Conservation (phyloP, 257 asterid genomes). For the Scutellaria minor region DNA sequence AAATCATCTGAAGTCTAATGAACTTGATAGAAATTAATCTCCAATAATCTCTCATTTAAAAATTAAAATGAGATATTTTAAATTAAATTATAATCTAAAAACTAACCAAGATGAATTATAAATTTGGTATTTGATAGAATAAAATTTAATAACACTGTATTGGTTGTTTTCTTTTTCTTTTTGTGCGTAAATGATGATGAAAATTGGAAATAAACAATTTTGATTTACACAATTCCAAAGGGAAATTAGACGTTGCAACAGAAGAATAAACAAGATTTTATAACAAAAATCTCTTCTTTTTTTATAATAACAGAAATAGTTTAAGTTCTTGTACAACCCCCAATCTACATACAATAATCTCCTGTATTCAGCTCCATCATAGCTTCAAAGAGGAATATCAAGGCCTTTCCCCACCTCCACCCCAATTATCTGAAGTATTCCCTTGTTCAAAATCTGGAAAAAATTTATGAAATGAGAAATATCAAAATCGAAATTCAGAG, state of each 20-base stretch:
- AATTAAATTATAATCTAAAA: no score
- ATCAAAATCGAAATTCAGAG: neutral
- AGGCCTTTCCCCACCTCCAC: conserved; percentile 94
- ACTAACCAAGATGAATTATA: no score
- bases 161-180: neutral
- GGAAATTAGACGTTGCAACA: neutral
- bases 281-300: no score
- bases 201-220: no score
- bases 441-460: conserved; percentile 77
- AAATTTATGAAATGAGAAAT: neutral
- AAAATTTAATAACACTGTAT: no score
- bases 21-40: no score
- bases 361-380: neutral
- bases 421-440: conserved; percentile 80
- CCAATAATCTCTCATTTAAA: no score
- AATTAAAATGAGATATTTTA: no score
- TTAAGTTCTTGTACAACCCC: neutral
- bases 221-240: no score
- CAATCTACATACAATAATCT: neutral
- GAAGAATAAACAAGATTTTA: neutral
- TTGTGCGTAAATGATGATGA: no score
- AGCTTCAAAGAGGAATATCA: conserved; percentile 75
- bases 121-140: no score
- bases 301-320: neutral
- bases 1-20: no score